Evolutionary conservation across 2,329 filamentous ascomycete species (phyloP).

Genomic region (Fusarium citri): DNA sequence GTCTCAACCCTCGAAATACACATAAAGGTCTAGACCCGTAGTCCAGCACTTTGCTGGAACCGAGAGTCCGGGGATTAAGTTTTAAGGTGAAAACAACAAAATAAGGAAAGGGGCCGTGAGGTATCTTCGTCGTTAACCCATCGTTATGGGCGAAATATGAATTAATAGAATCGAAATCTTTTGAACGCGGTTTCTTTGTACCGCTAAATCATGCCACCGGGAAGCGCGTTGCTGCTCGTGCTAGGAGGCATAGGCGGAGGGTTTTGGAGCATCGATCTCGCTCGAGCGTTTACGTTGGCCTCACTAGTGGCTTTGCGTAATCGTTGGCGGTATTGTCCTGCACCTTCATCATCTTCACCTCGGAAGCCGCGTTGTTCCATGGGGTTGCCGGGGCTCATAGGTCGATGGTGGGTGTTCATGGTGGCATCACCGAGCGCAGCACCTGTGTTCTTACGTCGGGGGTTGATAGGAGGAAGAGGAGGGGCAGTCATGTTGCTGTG

Average conservation of each 20-base stretch:
- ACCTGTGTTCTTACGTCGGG: constrained; percentile 61
- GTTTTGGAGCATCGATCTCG: constrained; percentile 44
- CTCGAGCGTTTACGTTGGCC: constrained; percentile 49
- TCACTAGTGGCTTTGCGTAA: constrained; percentile 60
- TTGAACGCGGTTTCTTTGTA: constrained; percentile 11
- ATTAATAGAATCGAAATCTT: constrained; percentile 36
- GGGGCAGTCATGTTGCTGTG: constrained; percentile 55
- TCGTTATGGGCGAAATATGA: constrained; percentile 20
- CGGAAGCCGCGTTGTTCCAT: constrained; percentile 49
- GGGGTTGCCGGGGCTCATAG: constrained; percentile 36
- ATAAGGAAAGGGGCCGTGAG: constrained; percentile 34
- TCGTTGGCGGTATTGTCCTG: constrained; percentile 52
- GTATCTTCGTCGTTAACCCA: constrained; percentile 42
- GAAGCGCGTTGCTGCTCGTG: constrained; percentile 49
- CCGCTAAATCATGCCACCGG: constrained; percentile 61
- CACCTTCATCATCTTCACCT: constrained; percentile 56
- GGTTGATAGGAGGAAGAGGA: constrained; percentile 70
- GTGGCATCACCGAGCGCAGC: constrained; percentile 48
- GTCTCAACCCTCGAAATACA: constrained; percentile 32
- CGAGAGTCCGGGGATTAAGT: constrained; percentile 27
- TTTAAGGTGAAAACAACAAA: constrained; percentile 5
- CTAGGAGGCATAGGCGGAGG: constrained; percentile 46
- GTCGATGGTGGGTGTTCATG: constrained; percentile 32
- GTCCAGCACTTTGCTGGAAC: not conserved
- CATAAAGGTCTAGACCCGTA: constrained; percentile 8